Percentiles rank a stretch among this genome's conserved stretches.
phyloP scores from a whole-genome alignment of 2,329 filamentous ascomycete genomes.

The Sarocladium oryzae region DNA sequence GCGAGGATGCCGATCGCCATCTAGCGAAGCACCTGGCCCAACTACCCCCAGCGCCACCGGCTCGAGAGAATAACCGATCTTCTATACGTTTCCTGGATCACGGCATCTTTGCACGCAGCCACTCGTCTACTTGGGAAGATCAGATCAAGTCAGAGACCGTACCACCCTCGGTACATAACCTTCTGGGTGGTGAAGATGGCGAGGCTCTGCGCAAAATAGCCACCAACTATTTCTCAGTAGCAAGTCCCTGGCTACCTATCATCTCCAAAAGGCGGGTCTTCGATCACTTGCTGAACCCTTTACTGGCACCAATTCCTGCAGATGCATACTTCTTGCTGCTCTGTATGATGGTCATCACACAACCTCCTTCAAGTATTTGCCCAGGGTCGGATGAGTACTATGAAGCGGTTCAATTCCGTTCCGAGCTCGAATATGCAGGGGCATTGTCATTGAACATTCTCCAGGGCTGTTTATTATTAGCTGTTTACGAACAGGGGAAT shows the following conservation, averaged over 20 bases:
- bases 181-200: neutral
- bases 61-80: neutral
- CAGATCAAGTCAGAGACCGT: neutral
- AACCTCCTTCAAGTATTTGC: neutral
- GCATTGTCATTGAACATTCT: conserved; percentile 6
- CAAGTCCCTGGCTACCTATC: conserved; percentile 7
- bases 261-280: conserved; percentile 8
- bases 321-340: conserved; percentile 8
- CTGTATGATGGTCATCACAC: conserved; percentile 8
- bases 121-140: neutral
- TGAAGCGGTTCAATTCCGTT: conserved; percentile 1
- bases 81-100: conserved; percentile 9
- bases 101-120: conserved; percentile 6
- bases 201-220: neutral
- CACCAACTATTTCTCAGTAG: conserved; percentile 2
- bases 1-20: neutral
- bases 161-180: neutral
- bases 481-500: conserved; percentile 7
- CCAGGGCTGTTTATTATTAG: conserved; percentile 9
- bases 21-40: neutral
- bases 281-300: conserved; percentile 8
- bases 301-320: neutral
- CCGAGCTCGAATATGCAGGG: conserved; percentile 3
- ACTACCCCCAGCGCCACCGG: neutral
- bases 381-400: conserved; percentile 5